phyloP scores from a whole-genome alignment of 148 eudicot species.

The Heliamphora exappendiculata region DNA sequence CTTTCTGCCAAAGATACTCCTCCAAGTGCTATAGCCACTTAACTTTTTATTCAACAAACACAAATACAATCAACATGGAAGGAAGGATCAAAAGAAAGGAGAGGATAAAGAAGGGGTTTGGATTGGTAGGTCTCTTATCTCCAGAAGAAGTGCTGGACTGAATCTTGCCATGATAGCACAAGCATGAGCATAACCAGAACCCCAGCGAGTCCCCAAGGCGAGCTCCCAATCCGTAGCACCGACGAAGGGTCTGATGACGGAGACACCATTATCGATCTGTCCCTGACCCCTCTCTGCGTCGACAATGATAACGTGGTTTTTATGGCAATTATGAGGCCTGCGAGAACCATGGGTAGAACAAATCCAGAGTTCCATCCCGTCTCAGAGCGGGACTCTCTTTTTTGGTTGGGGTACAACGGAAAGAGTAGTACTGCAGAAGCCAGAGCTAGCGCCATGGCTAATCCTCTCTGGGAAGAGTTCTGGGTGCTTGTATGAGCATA shows the following conservation, averaged over 20 bases:
- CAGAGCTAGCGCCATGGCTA: conserved; percentile 65
- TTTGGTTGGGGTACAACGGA: conserved; percentile 48
- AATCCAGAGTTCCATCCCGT: conserved; percentile 61
- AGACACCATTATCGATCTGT: neutral
- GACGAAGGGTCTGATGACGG: conserved; percentile 29
- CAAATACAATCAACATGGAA: neutral
- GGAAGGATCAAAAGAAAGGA: neutral
- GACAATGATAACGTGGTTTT: conserved; percentile 44
- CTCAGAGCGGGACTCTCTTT: conserved; percentile 31
- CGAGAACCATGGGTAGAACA: conserved; percentile 66
- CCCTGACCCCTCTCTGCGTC: neutral
- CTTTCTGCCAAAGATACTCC: too few relatives aligned
- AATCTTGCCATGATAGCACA: conserved; percentile 74
- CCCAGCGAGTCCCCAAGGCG: conserved; percentile 78
- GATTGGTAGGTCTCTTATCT: conserved; percentile 26
- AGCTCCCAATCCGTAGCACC: conserved; percentile 54
- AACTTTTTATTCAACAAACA: too few relatives aligned
- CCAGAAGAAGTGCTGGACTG: conserved; percentile 71
- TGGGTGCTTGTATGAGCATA: conserved; percentile 21
- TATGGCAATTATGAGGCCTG: conserved; percentile 76
- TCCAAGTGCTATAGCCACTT: too few relatives aligned
- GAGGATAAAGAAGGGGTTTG: neutral
- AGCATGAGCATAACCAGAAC: conserved; percentile 57
- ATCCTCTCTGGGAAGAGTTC: conserved; percentile 46
- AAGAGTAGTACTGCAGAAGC: conserved; percentile 61